Evolutionary conservation across 768 basidiomycete species (phyloP), one percentile per base, ranked within the genome.

Genomic region (Naganishia friedmannii): DNA sequence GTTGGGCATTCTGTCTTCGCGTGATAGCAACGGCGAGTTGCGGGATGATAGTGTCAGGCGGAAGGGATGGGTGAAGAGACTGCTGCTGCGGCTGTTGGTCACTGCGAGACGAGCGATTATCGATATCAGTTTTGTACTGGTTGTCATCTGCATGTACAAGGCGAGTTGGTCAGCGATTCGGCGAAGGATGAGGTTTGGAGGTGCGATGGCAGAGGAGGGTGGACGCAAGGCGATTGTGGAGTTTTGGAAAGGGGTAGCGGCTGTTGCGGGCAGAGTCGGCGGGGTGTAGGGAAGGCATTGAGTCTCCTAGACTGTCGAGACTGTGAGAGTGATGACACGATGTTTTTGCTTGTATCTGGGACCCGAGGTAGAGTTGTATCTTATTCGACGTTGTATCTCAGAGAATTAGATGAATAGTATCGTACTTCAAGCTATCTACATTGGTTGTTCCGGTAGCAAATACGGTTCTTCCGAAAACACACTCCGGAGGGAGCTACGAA

Each of bases 181-280:
- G 60, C 2, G 60, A 21, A 6, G 60, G 60, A n/a, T 45, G 60
- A 63, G 60, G 60, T 63, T 63, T 45, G 60, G 60, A 17, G 60
- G 57, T 17, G 13, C 60, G 60, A 42, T 63, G 60, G 26, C 60
- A 6, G 60, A 63, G 60, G 60, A 63, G 15, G 60, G 60, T 19
- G 60, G 60, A 37, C 19, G 60, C 26, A 31, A 37, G 39, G 60
- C 60, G 23, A 29, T 63, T 26, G 60, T 63, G 4, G 39, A 63
- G 21, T 63, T 63, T 45, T 42, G 39, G 60, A 42, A 26, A n/a
- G 60, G 60, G 2, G 60, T 63, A 10, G 39, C 37, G 17, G 60
- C 23, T 23, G 39, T 29, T 4, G 37, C 39, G 8, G 60, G 23
- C 8, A 63, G 39, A 29, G 29, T 63, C 8, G 37, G 60, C n/a